phyloP scores from a whole-genome alignment of 495 filamentous ascomycete species.

The Clohesyomyces aquaticus region DNA sequence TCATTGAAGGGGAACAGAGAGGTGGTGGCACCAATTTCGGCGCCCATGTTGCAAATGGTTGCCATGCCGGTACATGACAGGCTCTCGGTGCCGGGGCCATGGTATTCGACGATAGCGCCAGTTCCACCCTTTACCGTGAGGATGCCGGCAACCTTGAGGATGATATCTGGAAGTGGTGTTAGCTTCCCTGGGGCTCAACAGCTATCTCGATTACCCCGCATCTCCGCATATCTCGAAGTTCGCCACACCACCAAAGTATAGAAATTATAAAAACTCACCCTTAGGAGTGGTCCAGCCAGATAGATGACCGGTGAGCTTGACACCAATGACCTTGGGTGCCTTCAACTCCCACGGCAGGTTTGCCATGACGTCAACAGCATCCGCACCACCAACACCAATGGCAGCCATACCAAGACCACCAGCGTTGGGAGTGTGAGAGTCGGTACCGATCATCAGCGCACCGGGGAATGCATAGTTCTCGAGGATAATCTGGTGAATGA shows the following conservation, averaged over 20 bases:
- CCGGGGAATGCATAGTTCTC: conserved; percentile 99
- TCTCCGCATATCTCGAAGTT: background rate
- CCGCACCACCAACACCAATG: conserved; percentile 98
- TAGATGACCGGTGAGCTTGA: conserved; percentile 86
- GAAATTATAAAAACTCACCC: conserved; percentile 51
- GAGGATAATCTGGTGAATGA: conserved; percentile 98
- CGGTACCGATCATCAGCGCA: conserved; percentile 96
- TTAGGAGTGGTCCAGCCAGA: conserved; percentile 95
- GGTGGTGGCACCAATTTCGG: conserved; percentile 95
- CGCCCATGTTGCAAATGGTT: conserved; percentile 67
- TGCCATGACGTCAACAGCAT: conserved; percentile 99
- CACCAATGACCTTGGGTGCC: conserved; percentile 95
- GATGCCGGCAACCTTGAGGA: conserved; percentile 96
- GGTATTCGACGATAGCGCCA: conserved; percentile 95
- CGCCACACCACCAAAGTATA: conserved; percentile 7
- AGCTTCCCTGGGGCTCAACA: conserved; percentile 23
- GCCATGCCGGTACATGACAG: conserved; percentile 71
- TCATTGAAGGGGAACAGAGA: conserved; percentile 99
- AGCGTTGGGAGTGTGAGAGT: conserved; percentile 97
- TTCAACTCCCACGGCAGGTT: conserved; percentile 98
- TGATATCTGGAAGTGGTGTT: conserved; percentile 68
- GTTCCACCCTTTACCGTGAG: conserved; percentile 98
- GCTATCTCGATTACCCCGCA: conserved; percentile 21
- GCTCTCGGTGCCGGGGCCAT: conserved; percentile 79
- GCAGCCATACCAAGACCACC: conserved; percentile 96